Conservation (phyloP, 2,329 filamentous ascomycete species). For the Geosmithia morbida region DNA sequence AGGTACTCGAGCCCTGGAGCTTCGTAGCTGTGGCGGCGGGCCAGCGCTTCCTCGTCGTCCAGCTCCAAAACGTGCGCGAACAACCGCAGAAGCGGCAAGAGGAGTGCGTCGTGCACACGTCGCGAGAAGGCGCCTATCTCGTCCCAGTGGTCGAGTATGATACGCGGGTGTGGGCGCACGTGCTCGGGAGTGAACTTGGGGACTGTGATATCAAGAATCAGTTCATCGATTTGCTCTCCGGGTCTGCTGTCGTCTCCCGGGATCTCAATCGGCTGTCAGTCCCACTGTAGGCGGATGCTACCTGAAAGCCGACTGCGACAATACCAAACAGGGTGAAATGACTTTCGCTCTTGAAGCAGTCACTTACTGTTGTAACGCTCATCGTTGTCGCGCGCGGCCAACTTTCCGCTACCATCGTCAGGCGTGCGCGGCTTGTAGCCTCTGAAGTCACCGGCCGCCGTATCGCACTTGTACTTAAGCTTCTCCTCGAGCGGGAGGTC, state of each 20-base stretch:
- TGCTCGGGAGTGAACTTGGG: conserved; percentile 1
- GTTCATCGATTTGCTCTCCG: too few species aligned
- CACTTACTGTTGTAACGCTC: neutral
- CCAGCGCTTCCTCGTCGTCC: neutral
- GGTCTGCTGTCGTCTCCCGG: too few species aligned
- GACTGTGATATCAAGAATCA: neutral
- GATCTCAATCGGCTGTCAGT: too few species aligned
- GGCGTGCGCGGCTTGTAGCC: neutral
- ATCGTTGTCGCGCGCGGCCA: neutral
- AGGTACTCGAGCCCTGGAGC: neutral
- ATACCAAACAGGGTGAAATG: too few species aligned
- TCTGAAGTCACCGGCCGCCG: neutral
- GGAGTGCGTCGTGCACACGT: neutral
- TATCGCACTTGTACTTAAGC: neutral
- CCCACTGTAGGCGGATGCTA: too few species aligned
- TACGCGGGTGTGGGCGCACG: neutral
- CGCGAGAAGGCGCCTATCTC: neutral
- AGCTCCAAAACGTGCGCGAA: neutral
- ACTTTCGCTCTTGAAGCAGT: too few species aligned
- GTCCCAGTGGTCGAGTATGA: neutral
- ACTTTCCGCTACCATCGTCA: neutral
- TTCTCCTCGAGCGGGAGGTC: conserved; percentile 1
- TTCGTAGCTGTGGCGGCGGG: neutral
- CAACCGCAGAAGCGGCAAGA: neutral
- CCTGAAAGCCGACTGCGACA: too few species aligned